Evolutionary conservation across 2,329 filamentous ascomycete species (phyloP), one percentile per base, ranked within the genome.

Genomic region (Ophiostoma triangulosporum): DNA sequence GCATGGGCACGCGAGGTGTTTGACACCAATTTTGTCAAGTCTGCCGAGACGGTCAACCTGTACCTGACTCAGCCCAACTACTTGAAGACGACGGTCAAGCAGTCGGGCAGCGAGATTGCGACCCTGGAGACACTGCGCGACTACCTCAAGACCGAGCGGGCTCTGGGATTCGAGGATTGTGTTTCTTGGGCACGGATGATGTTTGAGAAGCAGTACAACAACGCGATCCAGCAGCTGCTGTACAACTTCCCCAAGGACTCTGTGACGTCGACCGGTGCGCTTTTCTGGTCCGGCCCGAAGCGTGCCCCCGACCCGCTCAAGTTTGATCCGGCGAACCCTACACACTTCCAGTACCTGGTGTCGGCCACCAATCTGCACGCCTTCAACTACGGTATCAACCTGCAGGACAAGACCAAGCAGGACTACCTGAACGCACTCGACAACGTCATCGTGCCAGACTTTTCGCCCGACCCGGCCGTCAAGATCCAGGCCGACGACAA

Each of bases 211-310:
- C 88, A 96, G 69, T 98, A 93, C 70, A 89, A 94, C 72, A 95
- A 98, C 66, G 87, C 88, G 51, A 95, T 98, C 57, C 87, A 93
- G 65, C 93, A 98, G 68, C 75, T 98, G 51, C 74, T 98, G 32
- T 94, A 86, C 75, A 97, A 96, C 72, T 98, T 98, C 73, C 93
- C 93, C 57, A 95, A 94, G 70, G 91, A 97, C 65, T 86, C 89
- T 0, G 81, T 78, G 53, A 95, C 93, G 1, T 94, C 89, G 2
- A 85, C 80, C 35, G 93, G 93, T 31, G 86, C 90, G 58, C 86
- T 81, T 1, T 98, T 98, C 77, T 98, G 93, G 93, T 97, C 93
- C 29, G 91, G 93, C 11, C 93, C 93, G 49, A 98, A 98, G 80
- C 88, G 93, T 64, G 93, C 93, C 12, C 93, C 93, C 5, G 88